Conservation (phyloP, 257 asterid species). For the Lycium barbarum region DNA sequence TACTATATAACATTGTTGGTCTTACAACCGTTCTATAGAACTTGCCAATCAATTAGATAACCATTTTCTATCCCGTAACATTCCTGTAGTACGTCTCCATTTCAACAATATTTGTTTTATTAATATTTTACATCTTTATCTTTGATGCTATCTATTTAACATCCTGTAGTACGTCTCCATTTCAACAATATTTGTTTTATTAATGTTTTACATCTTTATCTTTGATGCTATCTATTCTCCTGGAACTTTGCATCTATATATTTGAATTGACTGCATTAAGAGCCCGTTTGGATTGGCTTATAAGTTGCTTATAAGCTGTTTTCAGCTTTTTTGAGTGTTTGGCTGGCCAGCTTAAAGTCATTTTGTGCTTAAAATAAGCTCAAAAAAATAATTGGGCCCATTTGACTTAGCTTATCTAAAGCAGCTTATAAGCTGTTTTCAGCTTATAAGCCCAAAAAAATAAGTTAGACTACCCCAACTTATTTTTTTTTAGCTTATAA, state of each 20-base stretch:
- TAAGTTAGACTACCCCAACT: no score
- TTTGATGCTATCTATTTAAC: neutral
- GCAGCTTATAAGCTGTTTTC: no score
- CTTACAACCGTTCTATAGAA: neutral
- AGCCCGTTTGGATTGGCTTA: no score
- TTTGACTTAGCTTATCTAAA: no score
- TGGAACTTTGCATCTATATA: neutral
- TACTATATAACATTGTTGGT: constrained; percentile 19
- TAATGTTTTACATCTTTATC: neutral
- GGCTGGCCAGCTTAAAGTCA: no score
- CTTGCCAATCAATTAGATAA: neutral
- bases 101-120: neutral
- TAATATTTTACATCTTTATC: neutral
- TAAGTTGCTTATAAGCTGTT: no score
- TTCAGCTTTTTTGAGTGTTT: no score
- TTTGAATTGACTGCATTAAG: neutral
- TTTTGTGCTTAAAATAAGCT: no score
- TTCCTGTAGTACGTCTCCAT: neutral
- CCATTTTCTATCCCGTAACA: neutral
- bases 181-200: neutral
- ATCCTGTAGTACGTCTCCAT: neutral
- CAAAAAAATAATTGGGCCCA: no score
- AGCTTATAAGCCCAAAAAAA: no score
- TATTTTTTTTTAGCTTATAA: no score
- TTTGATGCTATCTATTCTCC: neutral